These are phyloP conservation scores for Berkeleyomyces rouxiae DNA, from an alignment of 2,329 filamentous ascomycete genomes.

Conservation along the genomic window DNA sequence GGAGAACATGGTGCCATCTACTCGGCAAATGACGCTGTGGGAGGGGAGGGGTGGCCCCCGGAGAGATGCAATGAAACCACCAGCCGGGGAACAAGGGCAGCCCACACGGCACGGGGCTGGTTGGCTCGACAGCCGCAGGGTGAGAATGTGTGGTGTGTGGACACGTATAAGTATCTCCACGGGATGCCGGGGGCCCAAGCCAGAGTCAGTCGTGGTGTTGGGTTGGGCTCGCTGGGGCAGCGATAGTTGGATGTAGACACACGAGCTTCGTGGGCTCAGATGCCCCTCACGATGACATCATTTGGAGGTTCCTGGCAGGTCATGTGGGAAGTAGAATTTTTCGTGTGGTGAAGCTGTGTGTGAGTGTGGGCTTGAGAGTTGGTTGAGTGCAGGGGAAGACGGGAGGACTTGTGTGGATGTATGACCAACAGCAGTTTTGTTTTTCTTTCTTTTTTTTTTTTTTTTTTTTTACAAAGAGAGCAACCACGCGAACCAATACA, in stretches of 20 bases:
- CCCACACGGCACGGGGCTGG: too few species aligned
- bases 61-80: neutral
- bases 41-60: neutral
- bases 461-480: too few species aligned
- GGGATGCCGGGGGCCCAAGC: too few species aligned
- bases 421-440: too few species aligned
- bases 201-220: neutral
- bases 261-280: neutral
- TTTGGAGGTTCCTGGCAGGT: neutral
- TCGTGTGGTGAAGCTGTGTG: neutral
- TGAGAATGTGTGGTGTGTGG: neutral
- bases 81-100: neutral
- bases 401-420: too few species aligned
- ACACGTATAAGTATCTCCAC: neutral
- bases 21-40: neutral
- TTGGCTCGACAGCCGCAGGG: neutral
- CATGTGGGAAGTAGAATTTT: neutral
- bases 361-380: neutral
- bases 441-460: too few species aligned
- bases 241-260: neutral
- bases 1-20: neutral
- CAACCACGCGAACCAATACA: too few species aligned
- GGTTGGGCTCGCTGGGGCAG: too few species aligned
- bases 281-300: neutral
- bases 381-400: too few species aligned